Evolutionary conservation across 805 yeast genomes (phyloP), one percentile per base, ranked within the genome.

Genomic region (Phaffomyces antillensis): DNA sequence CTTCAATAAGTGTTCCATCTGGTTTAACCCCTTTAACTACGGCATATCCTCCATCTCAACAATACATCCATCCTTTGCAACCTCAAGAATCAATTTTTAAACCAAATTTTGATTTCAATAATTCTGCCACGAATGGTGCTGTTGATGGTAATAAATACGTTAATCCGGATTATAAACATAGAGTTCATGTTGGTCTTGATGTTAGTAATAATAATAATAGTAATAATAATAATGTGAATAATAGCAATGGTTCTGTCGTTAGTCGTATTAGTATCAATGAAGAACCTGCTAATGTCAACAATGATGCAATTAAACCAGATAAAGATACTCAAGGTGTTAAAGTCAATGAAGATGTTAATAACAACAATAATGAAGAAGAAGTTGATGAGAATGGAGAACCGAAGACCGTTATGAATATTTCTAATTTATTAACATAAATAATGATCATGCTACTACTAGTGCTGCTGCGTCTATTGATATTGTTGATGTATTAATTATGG

Each of bases 11-110:
- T n/a, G 33, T 51, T 40, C 46, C 59, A 23, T 42, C 64, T 37
- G 38, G 52, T 26, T 41, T 54, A 40, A 52, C 56, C 0, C 54
- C 58, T 5, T 41, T 52, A 8, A 49, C 60, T 32, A 31, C 60
- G 39, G 41, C 56, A 24, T 43, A 17, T 23, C 41, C 43, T 3
- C 39, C 43, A 33, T 28, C 35, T 48, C 39, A 49, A 49, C 41
- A 52, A 8, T 31, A 17, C 28, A 23, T 16, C 16, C 39, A 8
- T 24, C 39, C 35, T 16, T 16, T 25, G 15, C 24, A 39, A 13
- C 26, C 31, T 4, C 35, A 39, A 17, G 17, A 23, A 23, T 12
- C 16, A 5, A 5, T 41, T 1, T 41, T 41, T 11, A 41, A 41
- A 28, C 39, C 39, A 5, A 39, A 42, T 31, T 40, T 43, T 25